These are phyloP conservation scores for Vicia villosa DNA, from an alignment of 306 rosid genomes.

Conservation along the genomic window DNA sequence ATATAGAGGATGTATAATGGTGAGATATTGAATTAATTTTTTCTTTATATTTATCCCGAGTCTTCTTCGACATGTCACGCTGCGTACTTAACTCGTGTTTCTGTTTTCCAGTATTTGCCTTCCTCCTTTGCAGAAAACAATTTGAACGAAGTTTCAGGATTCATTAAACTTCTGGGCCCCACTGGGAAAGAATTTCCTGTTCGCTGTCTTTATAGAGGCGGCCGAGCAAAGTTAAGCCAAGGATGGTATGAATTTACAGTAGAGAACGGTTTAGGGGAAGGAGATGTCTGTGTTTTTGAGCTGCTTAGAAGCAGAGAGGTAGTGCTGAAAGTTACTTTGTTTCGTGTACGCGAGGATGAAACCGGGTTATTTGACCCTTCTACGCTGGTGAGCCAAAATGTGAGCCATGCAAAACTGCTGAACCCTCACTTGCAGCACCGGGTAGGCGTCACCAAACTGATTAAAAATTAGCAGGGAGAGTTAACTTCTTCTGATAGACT, in stretches of 20 bases:
- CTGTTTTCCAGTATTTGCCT: conserved; percentile 82
- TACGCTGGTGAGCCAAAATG: conserved; percentile 38
- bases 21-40: conserved; percentile 47
- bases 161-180: conserved; percentile 78
- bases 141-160: conserved; percentile 85
- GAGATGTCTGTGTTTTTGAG: conserved; percentile 97
- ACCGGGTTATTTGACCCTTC: conserved; percentile 51
- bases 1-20: conserved; percentile 98
- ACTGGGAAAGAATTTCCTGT: conserved; percentile 91
- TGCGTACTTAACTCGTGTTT: neutral
- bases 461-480: conserved; percentile 50
- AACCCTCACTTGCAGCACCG: conserved; percentile 56
- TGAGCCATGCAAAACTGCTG: conserved; percentile 46
- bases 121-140: conserved; percentile 98
- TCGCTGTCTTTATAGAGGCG: conserved; percentile 88
- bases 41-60: neutral
- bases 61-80: conserved; percentile 9
- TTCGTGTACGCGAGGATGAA: conserved; percentile 62
- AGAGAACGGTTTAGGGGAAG: conserved; percentile 91
- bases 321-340: conserved; percentile 74
- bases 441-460: conserved; percentile 42
- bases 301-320: conserved; percentile 68
- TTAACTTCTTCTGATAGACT: conserved; percentile 34
- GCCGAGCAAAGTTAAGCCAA: conserved; percentile 91
- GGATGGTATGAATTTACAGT: conserved; percentile 91